These are phyloP conservation scores for Silene noctiflora DNA, from an alignment of 179 eudicot species.

Conservation along the genomic window DNA sequence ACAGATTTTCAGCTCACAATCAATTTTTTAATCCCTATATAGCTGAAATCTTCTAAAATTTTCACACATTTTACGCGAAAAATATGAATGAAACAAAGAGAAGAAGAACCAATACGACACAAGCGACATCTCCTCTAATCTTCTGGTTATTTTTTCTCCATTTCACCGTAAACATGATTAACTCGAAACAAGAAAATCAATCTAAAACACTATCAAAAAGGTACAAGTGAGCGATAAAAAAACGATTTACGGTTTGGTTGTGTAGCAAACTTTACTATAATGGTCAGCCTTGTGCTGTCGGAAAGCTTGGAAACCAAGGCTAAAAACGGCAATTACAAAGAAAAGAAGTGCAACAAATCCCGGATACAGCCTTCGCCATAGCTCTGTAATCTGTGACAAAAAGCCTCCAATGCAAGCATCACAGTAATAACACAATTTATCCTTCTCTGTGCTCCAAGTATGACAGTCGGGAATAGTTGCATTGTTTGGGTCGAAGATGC, in stretches of 20 bases:
- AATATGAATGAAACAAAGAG: not conserved
- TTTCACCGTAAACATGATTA: not conserved
- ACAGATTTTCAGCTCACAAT: not conserved
- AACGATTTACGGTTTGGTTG: not conserved
- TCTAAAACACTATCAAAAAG: conserved; percentile 4
- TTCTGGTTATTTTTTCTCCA: not conserved
- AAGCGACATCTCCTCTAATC: not conserved
- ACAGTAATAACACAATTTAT: conserved; percentile 28
- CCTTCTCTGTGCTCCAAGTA: conserved; percentile 1
- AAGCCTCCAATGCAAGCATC: conserved; percentile 21
- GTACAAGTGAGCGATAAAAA: not conserved
- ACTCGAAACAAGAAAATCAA: not conserved
- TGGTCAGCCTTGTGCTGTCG: conserved; percentile 19
- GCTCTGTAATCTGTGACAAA: conserved; percentile 5
- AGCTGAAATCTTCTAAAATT: not conserved
- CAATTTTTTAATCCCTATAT: not conserved
- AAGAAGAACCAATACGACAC: not conserved
- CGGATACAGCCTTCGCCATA: conserved; percentile 24
- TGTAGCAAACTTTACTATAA: conserved; percentile 11
- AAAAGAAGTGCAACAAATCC: conserved; percentile 13
- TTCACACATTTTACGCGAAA: not conserved
- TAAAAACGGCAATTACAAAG: not conserved
- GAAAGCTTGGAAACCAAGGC: conserved; percentile 22
- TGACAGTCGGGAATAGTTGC: conserved; percentile 16
- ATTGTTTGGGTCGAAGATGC: not conserved